Percentiles rank a stretch among this genome's conserved stretches.
Evolutionary conservation across 345 rosid species (phyloP).

Genomic region (Erodium maritimum): DNA sequence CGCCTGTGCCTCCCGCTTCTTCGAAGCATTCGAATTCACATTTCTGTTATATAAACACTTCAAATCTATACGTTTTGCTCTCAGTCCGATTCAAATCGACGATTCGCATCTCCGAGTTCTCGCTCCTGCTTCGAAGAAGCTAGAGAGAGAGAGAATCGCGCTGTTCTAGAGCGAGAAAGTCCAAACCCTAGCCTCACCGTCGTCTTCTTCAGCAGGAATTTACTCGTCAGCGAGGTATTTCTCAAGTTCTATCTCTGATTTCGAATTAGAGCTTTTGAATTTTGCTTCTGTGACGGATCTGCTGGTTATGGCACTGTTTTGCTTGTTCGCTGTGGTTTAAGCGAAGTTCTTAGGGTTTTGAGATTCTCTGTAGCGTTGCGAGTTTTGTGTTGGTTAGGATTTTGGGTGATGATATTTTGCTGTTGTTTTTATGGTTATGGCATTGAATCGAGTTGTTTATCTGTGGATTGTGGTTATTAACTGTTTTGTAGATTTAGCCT

Average conservation of each 20-base stretch:
- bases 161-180: neutral
- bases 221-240: neutral
- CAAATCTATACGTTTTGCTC: neutral
- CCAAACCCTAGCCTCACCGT: slow-evolving; percentile 21
- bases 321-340: neutral
- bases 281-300: neutral
- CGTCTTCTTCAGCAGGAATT: neutral
- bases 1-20: slow-evolving; percentile 52
- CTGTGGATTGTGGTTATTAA: neutral
- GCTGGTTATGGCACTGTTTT: neutral
- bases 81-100: neutral
- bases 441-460: neutral
- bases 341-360: neutral
- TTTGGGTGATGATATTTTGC: too few species aligned
- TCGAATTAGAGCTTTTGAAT: neutral
- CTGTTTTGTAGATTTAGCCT: neutral
- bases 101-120: neutral
- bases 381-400: neutral
- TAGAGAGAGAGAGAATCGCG: neutral
- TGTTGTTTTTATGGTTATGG: neutral
- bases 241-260: neutral
- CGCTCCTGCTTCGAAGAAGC: neutral
- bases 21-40: slow-evolving; percentile 37
- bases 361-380: neutral
- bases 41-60: too few species aligned